Conservation (phyloP, 257 asterid species). For the Fraxinus excelsior region DNA sequence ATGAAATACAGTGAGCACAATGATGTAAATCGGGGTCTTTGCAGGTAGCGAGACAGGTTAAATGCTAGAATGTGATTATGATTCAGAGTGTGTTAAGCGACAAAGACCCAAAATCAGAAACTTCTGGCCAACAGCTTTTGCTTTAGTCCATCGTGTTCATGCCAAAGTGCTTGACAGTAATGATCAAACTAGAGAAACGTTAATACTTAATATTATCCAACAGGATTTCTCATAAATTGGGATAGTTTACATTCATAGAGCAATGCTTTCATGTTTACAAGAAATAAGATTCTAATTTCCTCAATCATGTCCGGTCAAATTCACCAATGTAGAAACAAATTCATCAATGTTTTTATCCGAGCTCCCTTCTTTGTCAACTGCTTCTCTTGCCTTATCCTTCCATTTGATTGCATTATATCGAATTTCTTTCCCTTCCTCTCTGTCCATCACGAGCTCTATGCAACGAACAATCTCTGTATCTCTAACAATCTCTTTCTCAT, state of each 20-base stretch:
- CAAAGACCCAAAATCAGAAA: no score
- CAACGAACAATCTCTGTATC: conserved; percentile 25
- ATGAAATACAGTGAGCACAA: conserved; percentile 16
- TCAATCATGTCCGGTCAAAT: not conserved
- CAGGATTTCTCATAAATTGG: no score
- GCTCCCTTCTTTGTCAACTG: conserved; percentile 36
- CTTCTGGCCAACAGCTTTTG: no score
- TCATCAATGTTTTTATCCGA: conserved; percentile 42
- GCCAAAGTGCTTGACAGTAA: not conserved
- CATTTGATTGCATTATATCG: conserved; percentile 31
- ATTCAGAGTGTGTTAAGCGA: no score
- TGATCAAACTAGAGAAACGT: no score
- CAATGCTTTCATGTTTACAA: no score
- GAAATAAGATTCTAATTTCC: no score
- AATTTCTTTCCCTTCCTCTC: conserved; percentile 20
- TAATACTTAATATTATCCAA: no score
- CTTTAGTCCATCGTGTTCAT: no score
- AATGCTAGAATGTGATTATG: conserved; percentile 12
- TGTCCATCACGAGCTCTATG: conserved; percentile 21
- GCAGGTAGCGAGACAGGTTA: not conserved
- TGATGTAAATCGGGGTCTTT: no score
- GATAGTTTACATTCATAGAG: no score
- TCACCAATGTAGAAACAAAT: conserved; percentile 19
- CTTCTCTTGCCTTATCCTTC: conserved; percentile 30
- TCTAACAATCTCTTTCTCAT: conserved; percentile 30